Percentiles rank a stretch among this genome's conserved stretches.
These are phyloP conservation scores for Penicillium maclennaniae DNA, from an alignment of 495 filamentous ascomycete species.

Conservation along the genomic window DNA sequence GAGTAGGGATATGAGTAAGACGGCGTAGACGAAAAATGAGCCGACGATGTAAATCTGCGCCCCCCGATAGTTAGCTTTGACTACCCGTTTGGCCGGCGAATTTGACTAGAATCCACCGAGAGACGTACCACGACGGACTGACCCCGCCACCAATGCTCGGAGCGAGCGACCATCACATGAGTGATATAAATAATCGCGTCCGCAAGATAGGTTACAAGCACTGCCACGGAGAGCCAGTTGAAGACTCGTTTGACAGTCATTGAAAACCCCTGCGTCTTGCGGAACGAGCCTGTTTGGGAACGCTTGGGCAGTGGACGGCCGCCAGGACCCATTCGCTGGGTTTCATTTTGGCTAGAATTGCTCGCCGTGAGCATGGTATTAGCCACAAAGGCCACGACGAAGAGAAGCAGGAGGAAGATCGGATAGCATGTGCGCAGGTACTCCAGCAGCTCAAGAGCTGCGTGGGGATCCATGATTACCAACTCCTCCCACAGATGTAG, in stretches of 20 bases:
- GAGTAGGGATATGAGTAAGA: conserved; percentile 74
- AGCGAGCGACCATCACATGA: conserved; percentile 64
- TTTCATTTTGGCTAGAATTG: conserved; percentile 35
- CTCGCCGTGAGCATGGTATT: conserved; percentile 57
- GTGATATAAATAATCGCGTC: conserved; percentile 70
- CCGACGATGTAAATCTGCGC: conserved; percentile 74
- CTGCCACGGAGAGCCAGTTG: conserved; percentile 63
- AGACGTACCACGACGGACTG: conserved; percentile 74
- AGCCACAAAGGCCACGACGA: conserved; percentile 59
- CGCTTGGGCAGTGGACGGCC: conserved; percentile 74
- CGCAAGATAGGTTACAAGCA: conserved; percentile 68
- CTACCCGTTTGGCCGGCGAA: not conserved
- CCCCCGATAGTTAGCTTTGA: conserved; percentile 14
- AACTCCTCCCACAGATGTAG: conserved; percentile 19
- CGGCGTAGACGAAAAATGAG: conserved; percentile 69
- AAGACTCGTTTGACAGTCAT: conserved; percentile 62
- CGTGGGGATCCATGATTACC: conserved; percentile 35
- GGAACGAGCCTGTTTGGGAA: conserved; percentile 33
- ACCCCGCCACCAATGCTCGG: conserved; percentile 86
- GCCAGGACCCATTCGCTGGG: conserved; percentile 58
- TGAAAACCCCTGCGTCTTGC: conserved; percentile 49
- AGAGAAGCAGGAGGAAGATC: conserved; percentile 63
- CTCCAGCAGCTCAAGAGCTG: conserved; percentile 44
- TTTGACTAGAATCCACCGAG: conserved; percentile 1
- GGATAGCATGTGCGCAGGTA: conserved; percentile 61